These are phyloP conservation scores for Myochromella boudieri DNA, from an alignment of 768 basidiomycete species.

Conservation along the genomic window DNA sequence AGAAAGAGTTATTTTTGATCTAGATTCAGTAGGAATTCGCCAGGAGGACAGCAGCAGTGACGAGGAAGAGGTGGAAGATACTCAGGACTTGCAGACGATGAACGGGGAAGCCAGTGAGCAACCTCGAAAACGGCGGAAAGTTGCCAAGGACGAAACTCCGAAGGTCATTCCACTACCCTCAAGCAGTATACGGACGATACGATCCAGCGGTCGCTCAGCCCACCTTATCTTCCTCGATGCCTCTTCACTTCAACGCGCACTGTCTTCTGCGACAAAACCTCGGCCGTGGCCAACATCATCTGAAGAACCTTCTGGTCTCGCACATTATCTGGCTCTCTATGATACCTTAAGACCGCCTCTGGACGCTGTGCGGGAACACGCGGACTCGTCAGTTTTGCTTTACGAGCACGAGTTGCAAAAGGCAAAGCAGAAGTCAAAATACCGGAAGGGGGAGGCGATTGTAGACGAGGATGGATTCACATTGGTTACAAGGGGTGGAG, in stretches of 20 bases:
- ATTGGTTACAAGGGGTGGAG: slow-evolving; percentile 88
- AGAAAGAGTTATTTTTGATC: slow-evolving; percentile 70
- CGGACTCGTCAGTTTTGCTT: slow-evolving; percentile 72
- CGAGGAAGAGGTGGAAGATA: slow-evolving; percentile 36
- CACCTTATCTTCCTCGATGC: slow-evolving; percentile 73
- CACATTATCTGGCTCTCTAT: slow-evolving; percentile 69
- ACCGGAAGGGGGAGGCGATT: slow-evolving; percentile 81
- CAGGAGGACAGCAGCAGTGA: slow-evolving; percentile 43
- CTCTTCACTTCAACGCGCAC: slow-evolving; percentile 67
- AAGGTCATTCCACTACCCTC: slow-evolving; percentile 62
- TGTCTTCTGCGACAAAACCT: slow-evolving; percentile 52
- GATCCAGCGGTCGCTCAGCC: slow-evolving; percentile 63
- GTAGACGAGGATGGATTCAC: slow-evolving; percentile 96
- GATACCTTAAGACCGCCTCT: slow-evolving; percentile 73
- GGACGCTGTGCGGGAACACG: slow-evolving; percentile 70
- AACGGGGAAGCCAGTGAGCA: slow-evolving; percentile 30
- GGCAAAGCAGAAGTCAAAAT: slow-evolving; percentile 60
- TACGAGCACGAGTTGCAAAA: slow-evolving; percentile 74
- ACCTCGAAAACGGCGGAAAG: slow-evolving; percentile 40
- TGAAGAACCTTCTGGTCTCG: slow-evolving; percentile 65
- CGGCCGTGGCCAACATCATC: slow-evolving; percentile 60
- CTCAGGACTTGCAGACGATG: slow-evolving; percentile 29
- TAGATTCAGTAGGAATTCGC: slow-evolving; percentile 40
- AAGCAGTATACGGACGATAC: slow-evolving; percentile 50
- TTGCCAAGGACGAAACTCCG: slow-evolving; percentile 40